Evolutionary conservation across 2,329 filamentous ascomycete species (phyloP), one percentile per base, ranked within the genome.

Genomic region (Colletotrichum sp.): DNA sequence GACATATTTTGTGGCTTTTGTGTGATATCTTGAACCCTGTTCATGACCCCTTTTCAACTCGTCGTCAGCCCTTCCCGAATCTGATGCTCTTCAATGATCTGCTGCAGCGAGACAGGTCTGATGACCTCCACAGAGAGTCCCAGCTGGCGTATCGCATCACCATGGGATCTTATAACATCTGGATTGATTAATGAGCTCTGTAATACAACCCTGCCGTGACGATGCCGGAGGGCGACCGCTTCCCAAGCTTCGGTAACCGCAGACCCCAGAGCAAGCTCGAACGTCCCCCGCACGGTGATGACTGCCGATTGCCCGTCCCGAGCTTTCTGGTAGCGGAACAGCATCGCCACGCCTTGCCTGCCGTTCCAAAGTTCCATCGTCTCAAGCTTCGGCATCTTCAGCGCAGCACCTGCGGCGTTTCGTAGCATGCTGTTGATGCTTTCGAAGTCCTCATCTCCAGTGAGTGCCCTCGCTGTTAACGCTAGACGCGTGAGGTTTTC

Each of bases 341-440:
- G 73, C 72, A 81, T 77, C 66, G 80, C 81, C 24, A 80, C 8
- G 21, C 71, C 79, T 43, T 59, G n/a, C 75, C 77, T 79, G 8
- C 81, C 81, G 71, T 82, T 83, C 83, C 83, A 85, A 24, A 83
- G 71, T 61, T 83, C 81, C 79, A 85, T 79, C 16, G 72, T 82
- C 32, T 80, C 68, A 67, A 83, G 79, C 52, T 67, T 81, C 16
- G 81, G 79, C 80, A 85, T 84, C 71, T 78, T 78, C 21, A 71
- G 61, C 28, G 79, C 78, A 52, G 80, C 78, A n/a, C 72, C 74
- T 55, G 78, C 81, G 28, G 82, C 81, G 39, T 73, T 75, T 68
- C n/a, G 77, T 52, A 83, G 79, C 79, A 84, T 79, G 14, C 79
- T 64, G 70, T 79, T 78, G 59, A 83, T 81, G 59, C 72, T 71